Conservation (phyloP, 1,284 basidiomycete species). For the Sporisorium reilianum region DNA sequence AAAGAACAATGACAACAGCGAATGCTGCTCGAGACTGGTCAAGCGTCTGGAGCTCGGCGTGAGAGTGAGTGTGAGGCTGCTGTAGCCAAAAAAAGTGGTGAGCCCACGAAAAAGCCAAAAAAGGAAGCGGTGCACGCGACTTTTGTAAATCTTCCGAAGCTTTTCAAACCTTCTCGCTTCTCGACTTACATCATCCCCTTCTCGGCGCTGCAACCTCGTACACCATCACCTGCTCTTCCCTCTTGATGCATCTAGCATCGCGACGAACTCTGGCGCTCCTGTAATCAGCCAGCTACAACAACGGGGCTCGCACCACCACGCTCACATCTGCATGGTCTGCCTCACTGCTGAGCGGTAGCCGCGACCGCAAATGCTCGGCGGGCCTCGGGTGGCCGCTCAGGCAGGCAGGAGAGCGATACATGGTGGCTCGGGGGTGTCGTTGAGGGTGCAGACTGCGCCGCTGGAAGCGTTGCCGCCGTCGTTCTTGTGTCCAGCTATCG, state of each 20-base stretch:
- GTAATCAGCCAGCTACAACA: slow-evolving; percentile 5
- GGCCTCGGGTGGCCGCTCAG: slow-evolving; percentile 21
- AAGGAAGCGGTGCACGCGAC: slow-evolving; percentile 33
- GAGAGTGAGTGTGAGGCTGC: slow-evolving; percentile 2
- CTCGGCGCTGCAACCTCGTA: not conserved
- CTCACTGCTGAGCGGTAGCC: slow-evolving; percentile 20
- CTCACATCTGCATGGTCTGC: slow-evolving; percentile 21
- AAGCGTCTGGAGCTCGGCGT: too few relatives aligned
- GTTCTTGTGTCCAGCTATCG: slow-evolving; percentile 31
- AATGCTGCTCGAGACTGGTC: too few relatives aligned
- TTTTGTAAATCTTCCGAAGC: slow-evolving; percentile 16
- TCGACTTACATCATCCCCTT: slow-evolving; percentile 28
- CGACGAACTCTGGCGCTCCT: not conserved
- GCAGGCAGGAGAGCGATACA: slow-evolving; percentile 12
- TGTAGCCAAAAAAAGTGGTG: not conserved
- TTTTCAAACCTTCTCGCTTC: not conserved
- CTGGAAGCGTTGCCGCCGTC: slow-evolving; percentile 18
- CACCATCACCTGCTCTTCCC: not conserved
- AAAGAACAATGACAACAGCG: too few relatives aligned
- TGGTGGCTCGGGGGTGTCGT: not conserved
- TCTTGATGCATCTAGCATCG: not conserved
- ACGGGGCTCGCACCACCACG: not conserved
- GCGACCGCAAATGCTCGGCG: slow-evolving; percentile 36
- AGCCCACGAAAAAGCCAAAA: not conserved
- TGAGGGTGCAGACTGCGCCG: not conserved